Evolutionary conservation across 2,329 filamentous ascomycete species (phyloP).

Genomic region (Ceratocystiopsis minuta): DNA sequence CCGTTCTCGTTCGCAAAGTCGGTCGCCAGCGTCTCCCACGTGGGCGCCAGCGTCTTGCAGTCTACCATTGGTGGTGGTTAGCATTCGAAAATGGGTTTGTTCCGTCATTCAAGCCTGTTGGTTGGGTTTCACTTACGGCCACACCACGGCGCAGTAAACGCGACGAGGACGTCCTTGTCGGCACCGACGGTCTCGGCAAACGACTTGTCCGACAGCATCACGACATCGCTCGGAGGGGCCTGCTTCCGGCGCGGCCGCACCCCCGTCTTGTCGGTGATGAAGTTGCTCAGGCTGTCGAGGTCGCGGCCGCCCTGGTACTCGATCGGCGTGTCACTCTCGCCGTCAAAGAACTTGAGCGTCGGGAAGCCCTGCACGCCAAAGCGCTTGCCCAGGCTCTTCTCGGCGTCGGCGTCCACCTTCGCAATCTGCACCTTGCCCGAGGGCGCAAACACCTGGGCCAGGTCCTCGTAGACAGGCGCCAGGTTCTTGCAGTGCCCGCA

Average conservation of each 20-base stretch:
- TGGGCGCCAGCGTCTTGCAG: slow-evolving; percentile 86
- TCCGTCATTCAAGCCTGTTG: no score
- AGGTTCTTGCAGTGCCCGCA: slow-evolving; percentile 98
- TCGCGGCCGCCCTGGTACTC: slow-evolving; percentile 82
- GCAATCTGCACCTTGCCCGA: slow-evolving; percentile 66
- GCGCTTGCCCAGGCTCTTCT: slow-evolving; percentile 66
- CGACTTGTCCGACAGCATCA: slow-evolving; percentile 59
- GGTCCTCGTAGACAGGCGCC: slow-evolving; percentile 85
- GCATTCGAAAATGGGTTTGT: no score
- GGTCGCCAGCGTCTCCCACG: slow-evolving; percentile 71
- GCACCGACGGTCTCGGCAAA: slow-evolving; percentile 65
- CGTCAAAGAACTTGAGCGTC: slow-evolving; percentile 94
- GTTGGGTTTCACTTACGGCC: slow-evolving; percentile 52
- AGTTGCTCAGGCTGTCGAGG: slow-evolving; percentile 64
- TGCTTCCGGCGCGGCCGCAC: slow-evolving; percentile 62
- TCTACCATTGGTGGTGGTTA: slow-evolving; percentile 23
- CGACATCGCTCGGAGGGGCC: slow-evolving; percentile 55
- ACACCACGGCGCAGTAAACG: slow-evolving; percentile 97
- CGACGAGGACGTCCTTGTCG: slow-evolving; percentile 81
- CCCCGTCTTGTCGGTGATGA: slow-evolving; percentile 75
- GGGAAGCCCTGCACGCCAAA: slow-evolving; percentile 91
- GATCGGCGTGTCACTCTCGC: slow-evolving; percentile 67
- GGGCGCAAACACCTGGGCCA: slow-evolving; percentile 56
- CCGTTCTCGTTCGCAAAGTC: slow-evolving; percentile 59
- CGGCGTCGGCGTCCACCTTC: slow-evolving; percentile 87